Percentiles rank a stretch among this genome's conserved stretches.
Evolutionary conservation across 148 eudicot genomes (phyloP).

Genomic region (Bassia scoparia): DNA sequence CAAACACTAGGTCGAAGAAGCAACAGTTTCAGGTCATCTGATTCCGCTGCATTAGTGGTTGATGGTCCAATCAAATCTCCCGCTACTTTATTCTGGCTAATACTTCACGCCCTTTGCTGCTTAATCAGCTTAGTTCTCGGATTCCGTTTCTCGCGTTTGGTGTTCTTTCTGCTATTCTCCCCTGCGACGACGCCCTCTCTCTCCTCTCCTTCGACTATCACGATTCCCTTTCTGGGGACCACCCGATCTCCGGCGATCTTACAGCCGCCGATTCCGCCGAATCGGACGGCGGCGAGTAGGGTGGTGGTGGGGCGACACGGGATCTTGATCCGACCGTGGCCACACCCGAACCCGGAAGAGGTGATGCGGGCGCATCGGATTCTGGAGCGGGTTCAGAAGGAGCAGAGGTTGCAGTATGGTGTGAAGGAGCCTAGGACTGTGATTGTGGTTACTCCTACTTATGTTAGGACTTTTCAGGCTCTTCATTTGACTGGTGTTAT

Average conservation of each 20-base stretch:
- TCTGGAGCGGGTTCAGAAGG: conserved; percentile 73
- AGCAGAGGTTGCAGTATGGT: conserved; percentile 84
- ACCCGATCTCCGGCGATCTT: conserved; percentile 22
- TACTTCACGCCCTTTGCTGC: conserved; percentile 72
- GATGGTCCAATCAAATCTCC: conserved; percentile 52
- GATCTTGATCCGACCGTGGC: conserved; percentile 90
- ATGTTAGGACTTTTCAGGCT: conserved; percentile 82
- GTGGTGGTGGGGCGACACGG: conserved; percentile 95
- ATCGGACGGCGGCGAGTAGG: conserved; percentile 36
- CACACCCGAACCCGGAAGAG: conserved; percentile 87
- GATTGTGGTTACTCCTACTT: conserved; percentile 83
- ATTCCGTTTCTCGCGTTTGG: conserved; percentile 79
- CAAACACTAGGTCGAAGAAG: conserved; percentile 63
- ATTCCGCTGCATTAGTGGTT: conserved; percentile 8
- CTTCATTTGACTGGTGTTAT: conserved; percentile 81
- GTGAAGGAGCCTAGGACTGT: conserved; percentile 61
- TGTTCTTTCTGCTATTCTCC: conserved; percentile 61
- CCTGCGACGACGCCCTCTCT: conserved; percentile 34
- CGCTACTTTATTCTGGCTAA: conserved; percentile 54
- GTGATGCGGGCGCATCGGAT: conserved; percentile 81
- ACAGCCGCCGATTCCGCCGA: conserved; percentile 26
- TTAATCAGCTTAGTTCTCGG: conserved; percentile 69
- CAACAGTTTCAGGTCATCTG: conserved; percentile 44
- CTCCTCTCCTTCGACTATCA: conserved; percentile 8
- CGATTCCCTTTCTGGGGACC: conserved; percentile 28